Percentiles rank a stretch among this genome's conserved stretches.
These are phyloP conservation scores for Solanum clarkiae DNA, from an alignment of 257 asterid species.

Conservation along the genomic window DNA sequence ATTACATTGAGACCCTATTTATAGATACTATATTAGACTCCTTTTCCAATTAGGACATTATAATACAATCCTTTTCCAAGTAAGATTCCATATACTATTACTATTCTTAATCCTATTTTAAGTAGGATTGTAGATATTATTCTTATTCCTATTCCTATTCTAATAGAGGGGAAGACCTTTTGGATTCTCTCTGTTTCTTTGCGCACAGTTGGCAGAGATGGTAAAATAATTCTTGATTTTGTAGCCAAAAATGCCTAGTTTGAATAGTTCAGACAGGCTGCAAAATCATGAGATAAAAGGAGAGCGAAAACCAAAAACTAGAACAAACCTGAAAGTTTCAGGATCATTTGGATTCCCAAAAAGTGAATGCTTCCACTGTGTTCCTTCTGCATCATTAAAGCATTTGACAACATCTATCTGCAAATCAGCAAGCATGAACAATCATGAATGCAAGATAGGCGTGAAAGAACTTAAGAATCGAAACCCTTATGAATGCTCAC, in stretches of 20 bases:
- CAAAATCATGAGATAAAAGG: background rate
- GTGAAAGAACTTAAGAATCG: background rate
- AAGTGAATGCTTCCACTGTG: conserved; percentile 91
- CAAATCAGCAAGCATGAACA: conserved; percentile 10
- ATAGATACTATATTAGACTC: too few relatives aligned
- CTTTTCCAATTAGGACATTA: too few relatives aligned
- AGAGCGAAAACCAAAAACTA: conserved; percentile 4
- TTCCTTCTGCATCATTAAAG: conserved; percentile 79
- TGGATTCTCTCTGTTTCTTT: background rate
- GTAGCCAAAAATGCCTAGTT: background rate
- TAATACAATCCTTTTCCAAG: too few relatives aligned
- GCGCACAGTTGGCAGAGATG: background rate
- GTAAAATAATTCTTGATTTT: background rate
- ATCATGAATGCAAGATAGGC: background rate
- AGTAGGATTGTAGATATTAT: too few relatives aligned
- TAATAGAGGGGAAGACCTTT: background rate
- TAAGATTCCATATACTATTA: too few relatives aligned
- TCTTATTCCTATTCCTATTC: too few relatives aligned
- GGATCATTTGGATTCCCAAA: conserved; percentile 94
- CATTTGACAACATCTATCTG: conserved; percentile 87
- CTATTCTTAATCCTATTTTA: too few relatives aligned
- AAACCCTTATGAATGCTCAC: background rate
- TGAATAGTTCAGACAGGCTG: conserved; percentile 1
- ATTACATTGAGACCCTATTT: too few relatives aligned
- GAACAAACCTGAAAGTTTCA: conserved; percentile 66